Conservation (phyloP, 805 yeast genomes). For the Cyberlindnera misumaiensis region DNA sequence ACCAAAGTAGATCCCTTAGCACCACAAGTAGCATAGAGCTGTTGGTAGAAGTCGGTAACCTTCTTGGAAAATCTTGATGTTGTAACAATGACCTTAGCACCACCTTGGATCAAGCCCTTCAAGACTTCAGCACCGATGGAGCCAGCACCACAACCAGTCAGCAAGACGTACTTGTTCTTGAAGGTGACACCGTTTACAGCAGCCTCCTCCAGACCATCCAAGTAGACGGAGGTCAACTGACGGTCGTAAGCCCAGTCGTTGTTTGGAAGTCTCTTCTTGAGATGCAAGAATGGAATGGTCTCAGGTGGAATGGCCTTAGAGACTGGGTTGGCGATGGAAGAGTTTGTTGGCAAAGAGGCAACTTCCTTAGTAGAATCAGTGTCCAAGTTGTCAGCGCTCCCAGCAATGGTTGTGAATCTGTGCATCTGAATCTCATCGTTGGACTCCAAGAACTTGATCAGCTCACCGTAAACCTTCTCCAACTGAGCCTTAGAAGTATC, state of each 20-base stretch:
- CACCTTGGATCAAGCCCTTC: conserved; percentile 93
- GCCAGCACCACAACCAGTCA: conserved; percentile 99
- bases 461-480: conserved; percentile 62
- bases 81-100: conserved; percentile 95
- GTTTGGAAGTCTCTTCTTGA: conserved; percentile 66
- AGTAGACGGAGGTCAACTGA: conserved; percentile 64
- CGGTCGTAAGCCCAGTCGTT: conserved; percentile 85
- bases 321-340: conserved; percentile 65
- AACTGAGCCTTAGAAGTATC: conserved; percentile 63
- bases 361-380: conserved; percentile 65
- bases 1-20: conserved; percentile 86
- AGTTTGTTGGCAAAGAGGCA: conserved; percentile 72
- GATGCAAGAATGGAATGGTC: conserved; percentile 91
- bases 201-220: conserved; percentile 88
- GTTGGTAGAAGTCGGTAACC: conserved; percentile 94
- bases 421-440: conserved; percentile 66
- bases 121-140: conserved; percentile 97
- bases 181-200: conserved; percentile 92
- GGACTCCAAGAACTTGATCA: conserved; percentile 60
- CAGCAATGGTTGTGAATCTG: conserved; percentile 51
- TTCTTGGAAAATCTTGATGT: conserved; percentile 92
- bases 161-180: conserved; percentile 79
- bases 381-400: conserved; percentile 40
- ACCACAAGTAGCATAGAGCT: conserved; percentile 88
- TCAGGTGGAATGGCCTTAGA: conserved; percentile 69